These are phyloP conservation scores for Astrocystis sublimbata DNA, from an alignment of 495 filamentous ascomycete genomes.

Conservation along the genomic window DNA sequence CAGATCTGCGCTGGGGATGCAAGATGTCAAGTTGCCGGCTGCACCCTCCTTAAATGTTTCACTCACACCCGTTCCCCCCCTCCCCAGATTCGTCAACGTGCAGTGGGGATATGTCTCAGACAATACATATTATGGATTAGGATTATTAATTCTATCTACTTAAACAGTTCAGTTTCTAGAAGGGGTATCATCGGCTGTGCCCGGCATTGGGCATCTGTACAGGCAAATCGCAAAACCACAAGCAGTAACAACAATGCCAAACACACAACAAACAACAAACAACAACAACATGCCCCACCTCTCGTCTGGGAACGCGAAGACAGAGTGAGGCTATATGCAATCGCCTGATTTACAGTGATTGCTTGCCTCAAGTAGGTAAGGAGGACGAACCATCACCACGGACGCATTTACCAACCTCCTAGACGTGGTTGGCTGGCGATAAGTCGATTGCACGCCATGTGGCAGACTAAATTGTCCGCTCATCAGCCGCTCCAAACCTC, in stretches of 20 bases:
- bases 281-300: conserved; percentile 1
- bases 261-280: conserved; percentile 20
- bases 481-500: conserved; percentile 10
- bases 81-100: background rate
- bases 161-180: background rate
- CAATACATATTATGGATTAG: conserved; percentile 24
- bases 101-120: conserved; percentile 7
- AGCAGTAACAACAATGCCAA: conserved; percentile 13
- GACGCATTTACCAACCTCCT: background rate
- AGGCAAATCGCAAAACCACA: conserved; percentile 6
- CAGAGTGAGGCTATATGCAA: background rate
- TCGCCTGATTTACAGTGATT: background rate
- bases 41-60: background rate
- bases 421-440: conserved; percentile 12
- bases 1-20: conserved; percentile 19
- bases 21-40: conserved; percentile 19
- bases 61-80: no score
- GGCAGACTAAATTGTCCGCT: background rate
- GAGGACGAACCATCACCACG: background rate
- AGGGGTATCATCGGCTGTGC: conserved; percentile 37
- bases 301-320: background rate
- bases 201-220: conserved; percentile 36
- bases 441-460: background rate
- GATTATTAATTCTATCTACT: conserved; percentile 22
- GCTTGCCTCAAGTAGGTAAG: no score